phyloP scores from a whole-genome alignment of 2,329 filamentous ascomycete species.

The Pseudogymnoascus sp. region DNA sequence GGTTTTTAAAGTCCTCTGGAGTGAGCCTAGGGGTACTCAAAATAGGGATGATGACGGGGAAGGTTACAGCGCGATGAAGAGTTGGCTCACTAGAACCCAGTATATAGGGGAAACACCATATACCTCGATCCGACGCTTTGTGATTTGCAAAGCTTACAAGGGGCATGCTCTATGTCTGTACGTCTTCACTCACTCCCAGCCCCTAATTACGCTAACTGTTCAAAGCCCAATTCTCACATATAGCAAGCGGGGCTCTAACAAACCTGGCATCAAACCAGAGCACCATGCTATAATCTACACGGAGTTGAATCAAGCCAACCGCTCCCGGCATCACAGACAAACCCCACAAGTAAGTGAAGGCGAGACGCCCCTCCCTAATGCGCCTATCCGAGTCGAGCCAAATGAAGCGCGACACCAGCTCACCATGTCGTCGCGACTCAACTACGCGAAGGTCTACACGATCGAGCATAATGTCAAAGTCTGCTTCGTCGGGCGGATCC shows the following conservation, averaged over 20 bases:
- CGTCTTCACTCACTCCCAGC: neutral
- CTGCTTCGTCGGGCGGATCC: constrained; percentile 21
- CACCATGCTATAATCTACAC: constrained; percentile 20
- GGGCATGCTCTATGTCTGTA: constrained; percentile 19
- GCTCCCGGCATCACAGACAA: neutral
- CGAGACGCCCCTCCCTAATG: constrained; percentile 9
- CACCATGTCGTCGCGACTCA: constrained; percentile 18
- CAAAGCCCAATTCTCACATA: constrained; percentile 22
- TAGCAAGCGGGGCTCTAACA: constrained; percentile 12
- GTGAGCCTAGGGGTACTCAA: constrained; percentile 8
- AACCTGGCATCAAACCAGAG: constrained; percentile 18
- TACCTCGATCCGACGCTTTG: constrained; percentile 14
- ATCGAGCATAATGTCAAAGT: constrained; percentile 25
- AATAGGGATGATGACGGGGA: no score
- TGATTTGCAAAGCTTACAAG: neutral
- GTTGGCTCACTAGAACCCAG: neutral
- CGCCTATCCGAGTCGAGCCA: constrained; percentile 12
- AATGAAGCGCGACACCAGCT: constrained; percentile 11
- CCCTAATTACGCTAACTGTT: neutral
- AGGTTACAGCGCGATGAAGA: no score
- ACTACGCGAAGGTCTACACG: constrained; percentile 26
- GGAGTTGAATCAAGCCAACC: neutral
- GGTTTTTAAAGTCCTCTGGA: constrained; percentile 19
- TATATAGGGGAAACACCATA: constrained; percentile 8
- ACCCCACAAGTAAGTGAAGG: neutral